Evolutionary conservation across 768 basidiomycete genomes (phyloP), one percentile per base, ranked within the genome.

Genomic region (Pulveroboletus sp.): DNA sequence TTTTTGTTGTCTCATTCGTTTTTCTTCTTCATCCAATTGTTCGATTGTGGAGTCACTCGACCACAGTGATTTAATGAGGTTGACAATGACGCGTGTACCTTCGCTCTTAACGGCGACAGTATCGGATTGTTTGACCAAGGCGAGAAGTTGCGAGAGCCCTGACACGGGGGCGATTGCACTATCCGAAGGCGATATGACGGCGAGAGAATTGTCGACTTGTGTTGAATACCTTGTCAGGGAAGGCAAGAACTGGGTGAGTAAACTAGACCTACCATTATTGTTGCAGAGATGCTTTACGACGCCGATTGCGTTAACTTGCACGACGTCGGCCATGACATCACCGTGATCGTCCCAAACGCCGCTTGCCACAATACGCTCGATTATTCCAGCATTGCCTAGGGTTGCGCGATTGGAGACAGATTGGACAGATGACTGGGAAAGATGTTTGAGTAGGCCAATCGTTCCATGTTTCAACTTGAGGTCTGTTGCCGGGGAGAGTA

Each of bases 401-500:
- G 78, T 65, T 7, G 69, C 68, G 28, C 84, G 81, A 52, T 91
- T 88, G 2, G 68, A 58, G 27, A 74, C 64, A 32, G 85, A 78
- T 39, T 79, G 77, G n/a, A 75, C 68, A 18, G 79, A 74, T 33
- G 83, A 75, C 62, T 86, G 86, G 3, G 91, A 82, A 2, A 99
- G 73, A 63, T 97, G 89, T 64, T 92, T 89, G 37, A 97, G 74
- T 33, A 98, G 72, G 26, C 91, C 91, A 24, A 95, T 74, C 49
- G 89, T 80, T 14, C 89, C 92, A 60, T 97, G 93, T 65, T 94
- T 91, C 53, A 94, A 73, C 65, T 93, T 89, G 63, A 90, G 75
- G 61, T 91, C 86, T 8, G 77, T 75, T 35, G 69, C 63, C 14
- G 75, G 71, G 10, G 75, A 74, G 36, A 90, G 74, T n/a, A 84